phyloP scores from a whole-genome alignment of 148 eudicot genomes.

The Oxyria digyna region DNA sequence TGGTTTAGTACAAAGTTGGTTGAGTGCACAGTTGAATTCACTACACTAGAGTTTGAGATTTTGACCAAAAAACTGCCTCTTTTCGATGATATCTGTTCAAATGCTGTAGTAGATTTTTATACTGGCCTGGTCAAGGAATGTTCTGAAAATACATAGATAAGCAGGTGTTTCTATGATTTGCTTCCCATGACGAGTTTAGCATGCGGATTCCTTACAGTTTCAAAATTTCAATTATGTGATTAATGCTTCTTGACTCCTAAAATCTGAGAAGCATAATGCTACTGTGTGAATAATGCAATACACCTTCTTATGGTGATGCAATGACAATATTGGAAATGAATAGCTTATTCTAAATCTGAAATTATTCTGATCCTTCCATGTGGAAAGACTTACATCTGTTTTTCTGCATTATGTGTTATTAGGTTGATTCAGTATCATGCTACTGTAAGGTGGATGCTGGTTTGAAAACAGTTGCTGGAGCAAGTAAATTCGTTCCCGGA shows the following conservation, averaged over 20 bases:
- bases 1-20: neutral
- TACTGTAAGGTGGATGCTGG: constrained; percentile 83
- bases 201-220: neutral
- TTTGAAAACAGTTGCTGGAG: constrained; percentile 80
- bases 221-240: too few species aligned
- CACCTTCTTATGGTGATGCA: too few species aligned
- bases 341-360: neutral
- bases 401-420: constrained; percentile 10
- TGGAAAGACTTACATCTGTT: neutral
- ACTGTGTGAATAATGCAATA: too few species aligned
- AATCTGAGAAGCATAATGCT: too few species aligned
- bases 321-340: too few species aligned
- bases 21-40: neutral
- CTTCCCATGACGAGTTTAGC: neutral
- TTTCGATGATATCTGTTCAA: neutral
- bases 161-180: neutral
- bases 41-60: too few species aligned
- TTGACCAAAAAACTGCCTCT: too few species aligned
- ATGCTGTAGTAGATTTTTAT: neutral
- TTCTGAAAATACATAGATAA: neutral
- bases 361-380: neutral
- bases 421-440: constrained; percentile 97
- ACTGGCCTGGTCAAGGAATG: neutral
- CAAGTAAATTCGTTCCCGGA: constrained; percentile 79
- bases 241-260: too few species aligned